Evolutionary conservation across 2,329 filamentous ascomycete species (phyloP).

Genomic region (Tolypocladium ovalisporum): DNA sequence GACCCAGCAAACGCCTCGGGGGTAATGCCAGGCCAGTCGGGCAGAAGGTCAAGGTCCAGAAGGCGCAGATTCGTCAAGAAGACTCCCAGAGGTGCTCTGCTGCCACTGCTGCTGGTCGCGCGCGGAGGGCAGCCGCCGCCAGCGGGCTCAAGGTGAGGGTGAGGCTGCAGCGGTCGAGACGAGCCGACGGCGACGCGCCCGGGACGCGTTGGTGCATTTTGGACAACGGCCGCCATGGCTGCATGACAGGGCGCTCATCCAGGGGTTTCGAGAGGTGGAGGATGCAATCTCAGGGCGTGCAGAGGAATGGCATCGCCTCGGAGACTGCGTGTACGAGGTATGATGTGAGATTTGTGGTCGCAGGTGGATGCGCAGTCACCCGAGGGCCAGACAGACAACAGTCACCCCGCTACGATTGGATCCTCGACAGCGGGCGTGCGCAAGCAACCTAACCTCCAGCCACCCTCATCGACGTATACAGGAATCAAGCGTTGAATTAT

Average conservation of each 20-base stretch:
- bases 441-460: no score
- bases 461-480: not conserved
- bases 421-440: no score
- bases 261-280: not conserved
- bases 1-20: constrained; percentile 53
- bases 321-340: not conserved
- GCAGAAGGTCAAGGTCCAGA: constrained; percentile 62
- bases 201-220: constrained; percentile 3
- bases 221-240: constrained; percentile 5
- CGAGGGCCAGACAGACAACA: no score
- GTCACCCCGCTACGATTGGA: no score
- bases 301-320: not conserved
- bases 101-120: not conserved
- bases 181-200: constrained; percentile 3
- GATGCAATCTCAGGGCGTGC: not conserved
- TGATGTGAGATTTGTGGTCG: not conserved
- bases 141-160: not conserved
- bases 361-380: not conserved
- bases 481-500: not conserved
- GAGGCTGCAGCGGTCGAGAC: not conserved
- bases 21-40: constrained; percentile 73
- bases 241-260: not conserved
- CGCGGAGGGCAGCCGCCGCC: not conserved
- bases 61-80: constrained; percentile 80
- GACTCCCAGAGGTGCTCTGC: constrained; percentile 13